Conservation (phyloP, 2,329 filamentous ascomycete species). For the Fusarium sp. region DNA sequence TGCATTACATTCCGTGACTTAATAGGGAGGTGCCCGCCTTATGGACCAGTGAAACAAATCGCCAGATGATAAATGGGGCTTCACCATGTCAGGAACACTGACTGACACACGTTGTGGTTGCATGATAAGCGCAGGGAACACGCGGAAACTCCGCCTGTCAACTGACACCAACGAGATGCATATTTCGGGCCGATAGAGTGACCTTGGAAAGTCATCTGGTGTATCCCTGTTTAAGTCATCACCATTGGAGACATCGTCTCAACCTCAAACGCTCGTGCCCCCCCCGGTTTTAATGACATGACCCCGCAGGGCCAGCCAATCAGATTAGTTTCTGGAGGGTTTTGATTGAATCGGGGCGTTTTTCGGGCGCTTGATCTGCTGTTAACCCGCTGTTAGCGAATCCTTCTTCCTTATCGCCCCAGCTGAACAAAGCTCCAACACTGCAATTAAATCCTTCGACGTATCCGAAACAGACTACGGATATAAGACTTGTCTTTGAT, state of each 20-base stretch:
- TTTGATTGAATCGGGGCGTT: background rate
- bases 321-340: background rate
- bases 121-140: background rate
- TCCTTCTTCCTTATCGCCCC: background rate
- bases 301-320: slow-evolving; percentile 26
- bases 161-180: slow-evolving; percentile 7
- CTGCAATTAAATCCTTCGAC: slow-evolving; percentile 23
- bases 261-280: slow-evolving; percentile 22
- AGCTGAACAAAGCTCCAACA: slow-evolving; percentile 2
- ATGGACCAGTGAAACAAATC: background rate
- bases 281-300: slow-evolving; percentile 6
- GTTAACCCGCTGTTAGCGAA: slow-evolving; percentile 4
- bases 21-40: slow-evolving; percentile 3
- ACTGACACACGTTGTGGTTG: background rate
- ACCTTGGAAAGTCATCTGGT: slow-evolving; percentile 4
- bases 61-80: background rate
- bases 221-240: slow-evolving; percentile 17
- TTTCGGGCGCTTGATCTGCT: background rate
- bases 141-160: slow-evolving; percentile 24
- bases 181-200: slow-evolving; percentile 17
- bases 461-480: background rate
- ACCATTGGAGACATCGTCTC: slow-evolving; percentile 2
- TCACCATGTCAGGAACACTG: background rate
- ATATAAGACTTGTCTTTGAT: background rate
- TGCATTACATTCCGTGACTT: background rate